Evolutionary conservation across 2,329 filamentous ascomycete genomes (phyloP).

Genomic region (Blastomyces gilchristii): DNA sequence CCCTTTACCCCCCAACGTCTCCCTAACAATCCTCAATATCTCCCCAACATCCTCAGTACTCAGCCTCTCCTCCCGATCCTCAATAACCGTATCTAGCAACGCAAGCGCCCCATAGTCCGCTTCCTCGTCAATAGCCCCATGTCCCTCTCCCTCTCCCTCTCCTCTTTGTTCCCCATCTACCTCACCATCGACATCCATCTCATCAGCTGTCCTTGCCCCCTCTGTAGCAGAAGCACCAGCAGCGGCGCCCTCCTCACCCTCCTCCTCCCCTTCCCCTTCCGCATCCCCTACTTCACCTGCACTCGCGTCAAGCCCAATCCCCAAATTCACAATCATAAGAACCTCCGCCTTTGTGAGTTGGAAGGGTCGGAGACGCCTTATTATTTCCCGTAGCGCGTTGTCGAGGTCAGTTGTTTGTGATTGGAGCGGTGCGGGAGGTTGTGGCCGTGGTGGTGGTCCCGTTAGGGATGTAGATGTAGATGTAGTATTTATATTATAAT

Average conservation of each 20-base stretch:
- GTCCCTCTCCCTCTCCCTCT: slow-evolving; percentile 10
- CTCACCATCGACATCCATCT: slow-evolving; percentile 16
- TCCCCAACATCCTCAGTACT: slow-evolving; percentile 28
- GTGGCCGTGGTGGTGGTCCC: too few relatives aligned
- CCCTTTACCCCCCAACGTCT: slow-evolving; percentile 21
- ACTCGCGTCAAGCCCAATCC: slow-evolving; percentile 26
- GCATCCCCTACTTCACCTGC: not conserved
- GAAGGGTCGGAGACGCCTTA: slow-evolving; percentile 30
- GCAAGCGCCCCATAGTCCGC: slow-evolving; percentile 30
- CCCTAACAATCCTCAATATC: slow-evolving; percentile 29
- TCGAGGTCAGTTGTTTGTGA: slow-evolving; percentile 27
- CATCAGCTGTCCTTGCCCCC: slow-evolving; percentile 14
- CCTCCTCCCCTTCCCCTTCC: slow-evolving; percentile 13
- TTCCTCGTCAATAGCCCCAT: slow-evolving; percentile 15
- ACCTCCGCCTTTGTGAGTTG: slow-evolving; percentile 39
- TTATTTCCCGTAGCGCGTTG: slow-evolving; percentile 28
- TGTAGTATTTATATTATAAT: not conserved
- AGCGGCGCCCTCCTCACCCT: slow-evolving; percentile 15
- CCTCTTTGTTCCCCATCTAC: slow-evolving; percentile 12
- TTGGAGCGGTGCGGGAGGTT: not conserved
- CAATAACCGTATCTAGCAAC: slow-evolving; percentile 31
- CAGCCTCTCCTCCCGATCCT: slow-evolving; percentile 34
- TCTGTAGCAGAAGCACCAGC: not conserved
- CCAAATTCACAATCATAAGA: slow-evolving; percentile 38
- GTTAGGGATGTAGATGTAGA: not conserved